Conservation (phyloP, 768 basidiomycete genomes). For the Candolleomyces efflorescens region DNA sequence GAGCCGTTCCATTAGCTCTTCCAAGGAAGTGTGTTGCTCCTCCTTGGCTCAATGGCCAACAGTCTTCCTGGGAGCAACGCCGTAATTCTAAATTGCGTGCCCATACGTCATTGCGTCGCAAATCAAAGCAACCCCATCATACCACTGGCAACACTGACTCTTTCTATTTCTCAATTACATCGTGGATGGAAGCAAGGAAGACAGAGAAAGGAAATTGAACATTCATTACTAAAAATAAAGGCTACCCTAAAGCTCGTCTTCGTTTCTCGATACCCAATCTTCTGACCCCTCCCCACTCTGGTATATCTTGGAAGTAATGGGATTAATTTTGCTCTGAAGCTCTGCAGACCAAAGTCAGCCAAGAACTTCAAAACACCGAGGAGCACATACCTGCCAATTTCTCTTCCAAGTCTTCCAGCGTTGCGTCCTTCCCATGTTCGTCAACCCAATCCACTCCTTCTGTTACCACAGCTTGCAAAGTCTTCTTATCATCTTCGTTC, state of each 20-base stretch:
- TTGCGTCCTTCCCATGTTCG: conserved; percentile 54
- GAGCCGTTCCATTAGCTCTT: background rate
- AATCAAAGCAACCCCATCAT: background rate
- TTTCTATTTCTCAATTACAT: conserved; percentile 1
- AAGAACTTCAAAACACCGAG: background rate
- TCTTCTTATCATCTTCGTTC: conserved; percentile 50
- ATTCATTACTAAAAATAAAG: background rate
- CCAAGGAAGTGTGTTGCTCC: background rate
- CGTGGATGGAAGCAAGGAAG: conserved; percentile 2
- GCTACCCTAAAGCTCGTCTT: background rate
- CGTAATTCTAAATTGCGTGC: background rate
- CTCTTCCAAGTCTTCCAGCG: conserved; percentile 75
- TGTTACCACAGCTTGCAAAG: conserved; percentile 58
- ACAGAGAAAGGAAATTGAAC: background rate
- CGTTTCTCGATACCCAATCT: conserved; percentile 1
- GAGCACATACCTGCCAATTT: conserved; percentile 45
- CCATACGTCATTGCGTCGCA: conserved; percentile 7
- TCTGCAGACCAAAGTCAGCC: conserved; percentile 12
- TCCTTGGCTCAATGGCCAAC: background rate
- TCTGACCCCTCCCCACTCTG: background rate
- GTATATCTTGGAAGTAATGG: conserved; percentile 24
- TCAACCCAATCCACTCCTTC: conserved; percentile 79
- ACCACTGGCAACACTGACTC: background rate
- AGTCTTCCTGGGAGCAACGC: background rate
- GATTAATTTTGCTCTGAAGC: conserved; percentile 18